phyloP scores from a whole-genome alignment of 2,329 filamentous ascomycete species.

The Microdochium trichocladiopsis region DNA sequence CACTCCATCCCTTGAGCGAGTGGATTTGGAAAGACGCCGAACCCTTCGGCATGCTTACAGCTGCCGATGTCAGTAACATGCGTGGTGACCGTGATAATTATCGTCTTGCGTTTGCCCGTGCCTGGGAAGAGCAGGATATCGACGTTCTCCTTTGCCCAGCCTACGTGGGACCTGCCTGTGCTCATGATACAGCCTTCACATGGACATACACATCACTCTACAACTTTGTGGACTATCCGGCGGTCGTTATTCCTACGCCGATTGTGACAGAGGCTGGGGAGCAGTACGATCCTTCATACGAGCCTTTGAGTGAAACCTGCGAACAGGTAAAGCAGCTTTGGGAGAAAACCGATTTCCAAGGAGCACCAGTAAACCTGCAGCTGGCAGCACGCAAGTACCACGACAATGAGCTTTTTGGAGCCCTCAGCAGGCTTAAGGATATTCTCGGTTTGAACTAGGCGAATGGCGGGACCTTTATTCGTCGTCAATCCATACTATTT shows the following conservation, averaged over 20 bases:
- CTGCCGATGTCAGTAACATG: conserved; percentile 14
- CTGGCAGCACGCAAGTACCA: conserved; percentile 23
- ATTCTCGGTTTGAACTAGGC: not conserved
- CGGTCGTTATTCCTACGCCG: conserved; percentile 24
- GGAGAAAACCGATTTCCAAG: conserved; percentile 22
- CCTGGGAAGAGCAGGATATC: conserved; percentile 27
- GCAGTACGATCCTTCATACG: conserved; percentile 16
- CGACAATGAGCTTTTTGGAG: conserved; percentile 25
- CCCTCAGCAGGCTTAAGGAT: conserved; percentile 13
- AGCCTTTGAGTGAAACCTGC: conserved; percentile 21
- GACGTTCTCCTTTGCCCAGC: conserved; percentile 26
- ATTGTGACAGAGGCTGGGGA: conserved; percentile 11
- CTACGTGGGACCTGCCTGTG: conserved; percentile 27
- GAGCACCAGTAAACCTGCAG: conserved; percentile 23
- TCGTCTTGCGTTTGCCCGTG: conserved; percentile 20
- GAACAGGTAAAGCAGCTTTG: conserved; percentile 20
- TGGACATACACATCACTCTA: conserved; percentile 30
- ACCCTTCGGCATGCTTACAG: conserved; percentile 10
- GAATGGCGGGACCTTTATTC: too few species aligned
- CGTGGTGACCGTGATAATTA: conserved; percentile 21
- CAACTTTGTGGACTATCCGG: conserved; percentile 29
- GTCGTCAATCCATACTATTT: too few species aligned
- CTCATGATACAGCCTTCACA: conserved; percentile 26
- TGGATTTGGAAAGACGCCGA: conserved; percentile 27
- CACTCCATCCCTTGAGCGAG: conserved; percentile 32